phyloP scores from a whole-genome alignment of 495 filamentous ascomycete species.

The Neurospora terricola region DNA sequence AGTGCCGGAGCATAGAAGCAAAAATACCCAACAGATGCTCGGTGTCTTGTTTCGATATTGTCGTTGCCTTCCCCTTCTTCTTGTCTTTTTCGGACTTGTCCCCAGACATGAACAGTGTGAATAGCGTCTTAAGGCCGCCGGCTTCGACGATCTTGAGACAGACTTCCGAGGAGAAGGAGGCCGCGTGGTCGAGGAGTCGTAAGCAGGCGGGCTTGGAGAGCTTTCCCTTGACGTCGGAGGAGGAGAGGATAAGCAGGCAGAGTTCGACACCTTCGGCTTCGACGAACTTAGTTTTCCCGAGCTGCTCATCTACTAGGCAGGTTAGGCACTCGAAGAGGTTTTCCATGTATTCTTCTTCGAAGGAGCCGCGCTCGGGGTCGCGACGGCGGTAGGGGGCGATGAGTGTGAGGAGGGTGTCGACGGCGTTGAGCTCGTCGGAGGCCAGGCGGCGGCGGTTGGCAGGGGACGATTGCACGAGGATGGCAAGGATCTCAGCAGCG shows the following conservation, averaged over 20 bases:
- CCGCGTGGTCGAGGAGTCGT: conserved; percentile 75
- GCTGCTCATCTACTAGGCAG: conserved; percentile 63
- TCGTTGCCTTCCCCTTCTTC: conserved; percentile 56
- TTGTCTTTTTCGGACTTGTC: conserved; percentile 41
- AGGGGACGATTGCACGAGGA: conserved; percentile 49
- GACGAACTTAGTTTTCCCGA: conserved; percentile 73
- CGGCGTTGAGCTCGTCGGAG: conserved; percentile 46
- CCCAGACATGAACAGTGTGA: conserved; percentile 66
- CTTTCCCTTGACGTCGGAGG: conserved; percentile 48
- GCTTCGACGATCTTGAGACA: conserved; percentile 72
- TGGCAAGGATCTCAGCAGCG: conserved; percentile 81
- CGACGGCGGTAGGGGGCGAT: conserved; percentile 81
- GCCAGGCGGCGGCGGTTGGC: conserved; percentile 62
- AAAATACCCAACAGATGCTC: conserved; percentile 91
- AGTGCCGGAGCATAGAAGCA: conserved; percentile 64
- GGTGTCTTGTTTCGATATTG: conserved; percentile 18
- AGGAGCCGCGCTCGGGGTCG: conserved; percentile 75
- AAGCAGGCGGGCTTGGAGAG: conserved; percentile 69
- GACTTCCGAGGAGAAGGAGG: conserved; percentile 41
- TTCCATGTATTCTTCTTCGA: conserved; percentile 91
- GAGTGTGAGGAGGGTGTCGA: conserved; percentile 73
- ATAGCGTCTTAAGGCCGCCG: conserved; percentile 74
- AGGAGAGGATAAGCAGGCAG: conserved; percentile 59
- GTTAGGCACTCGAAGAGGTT: conserved; percentile 81
- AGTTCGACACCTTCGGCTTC: conserved; percentile 91